phyloP scores from a whole-genome alignment of 495 filamentous ascomycete species.

The Penicillium steckii region DNA sequence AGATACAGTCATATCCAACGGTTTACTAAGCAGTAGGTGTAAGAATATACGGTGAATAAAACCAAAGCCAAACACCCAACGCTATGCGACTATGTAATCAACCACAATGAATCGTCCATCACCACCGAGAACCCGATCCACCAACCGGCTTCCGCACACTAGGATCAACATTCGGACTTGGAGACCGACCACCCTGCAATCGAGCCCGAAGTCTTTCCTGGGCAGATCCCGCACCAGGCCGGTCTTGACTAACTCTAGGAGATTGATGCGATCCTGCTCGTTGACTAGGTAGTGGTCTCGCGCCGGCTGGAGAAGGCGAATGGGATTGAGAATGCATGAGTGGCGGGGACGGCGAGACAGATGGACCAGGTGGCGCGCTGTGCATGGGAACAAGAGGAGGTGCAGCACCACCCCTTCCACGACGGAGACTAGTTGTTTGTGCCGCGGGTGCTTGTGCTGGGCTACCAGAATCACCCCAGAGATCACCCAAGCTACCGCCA shows the following conservation, averaged over 20 bases:
- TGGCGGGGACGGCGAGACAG: conserved; percentile 13
- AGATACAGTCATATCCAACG: no score
- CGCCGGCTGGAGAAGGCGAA: conserved; percentile 32
- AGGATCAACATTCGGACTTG: conserved; percentile 38
- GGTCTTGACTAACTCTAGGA: conserved; percentile 36
- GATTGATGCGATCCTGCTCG: conserved; percentile 70
- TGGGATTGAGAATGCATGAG: conserved; percentile 14
- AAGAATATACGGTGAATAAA: background rate
- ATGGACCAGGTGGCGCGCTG: conserved; percentile 23
- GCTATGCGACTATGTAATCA: conserved; percentile 25
- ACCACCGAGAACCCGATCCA: conserved; percentile 16
- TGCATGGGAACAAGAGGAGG: conserved; percentile 22
- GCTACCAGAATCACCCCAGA: conserved; percentile 73
- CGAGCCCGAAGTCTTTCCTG: conserved; percentile 68
- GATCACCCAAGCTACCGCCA: conserved; percentile 63
- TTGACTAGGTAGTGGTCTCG: conserved; percentile 67
- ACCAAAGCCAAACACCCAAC: conserved; percentile 17
- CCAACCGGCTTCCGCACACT: conserved; percentile 39
- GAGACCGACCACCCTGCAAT: conserved; percentile 55
- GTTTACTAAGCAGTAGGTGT: no score
- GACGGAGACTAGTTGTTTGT: conserved; percentile 56
- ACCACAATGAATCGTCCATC: background rate
- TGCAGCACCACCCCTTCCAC: conserved; percentile 31
- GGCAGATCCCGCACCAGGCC: conserved; percentile 49
- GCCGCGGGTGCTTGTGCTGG: conserved; percentile 42